Evolutionary conservation across 129 eudicot genomes (phyloP).

Genomic region (Flaveria linearis): DNA sequence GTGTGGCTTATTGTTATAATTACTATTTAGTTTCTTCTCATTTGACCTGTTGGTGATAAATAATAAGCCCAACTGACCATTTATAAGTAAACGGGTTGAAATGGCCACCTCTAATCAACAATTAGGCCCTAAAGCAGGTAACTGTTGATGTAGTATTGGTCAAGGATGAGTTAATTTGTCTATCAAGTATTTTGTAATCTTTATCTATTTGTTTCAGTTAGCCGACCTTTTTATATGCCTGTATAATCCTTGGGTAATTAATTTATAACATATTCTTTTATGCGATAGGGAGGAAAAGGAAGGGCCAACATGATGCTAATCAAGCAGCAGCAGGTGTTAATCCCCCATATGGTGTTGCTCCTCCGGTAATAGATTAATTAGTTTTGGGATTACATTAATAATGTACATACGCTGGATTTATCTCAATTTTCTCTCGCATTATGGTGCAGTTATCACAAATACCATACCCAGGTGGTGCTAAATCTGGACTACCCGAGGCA

Average conservation of each 20-base stretch:
- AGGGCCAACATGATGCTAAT: conserved; percentile 79
- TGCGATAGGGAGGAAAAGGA: conserved; percentile 69
- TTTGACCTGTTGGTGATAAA: no score
- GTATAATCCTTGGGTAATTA: background rate
- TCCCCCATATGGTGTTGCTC: conserved; percentile 75
- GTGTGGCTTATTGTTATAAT: background rate
- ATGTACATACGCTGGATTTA: background rate
- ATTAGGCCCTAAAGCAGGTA: background rate
- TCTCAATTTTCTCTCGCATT: background rate
- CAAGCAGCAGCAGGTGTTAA: conserved; percentile 66
- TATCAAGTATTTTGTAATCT: background rate
- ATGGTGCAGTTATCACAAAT: conserved; percentile 77
- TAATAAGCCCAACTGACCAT: no score
- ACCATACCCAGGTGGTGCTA: conserved; percentile 69
- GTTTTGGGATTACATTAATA: background rate
- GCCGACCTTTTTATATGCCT: background rate
- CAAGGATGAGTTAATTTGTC: background rate
- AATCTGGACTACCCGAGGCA: conserved; percentile 68
- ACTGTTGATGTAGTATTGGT: no score
- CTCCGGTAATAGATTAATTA: conserved; percentile 53
- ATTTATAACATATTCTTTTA: background rate
- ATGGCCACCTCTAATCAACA: background rate
- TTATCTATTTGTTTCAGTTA: background rate
- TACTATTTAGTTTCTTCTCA: background rate
- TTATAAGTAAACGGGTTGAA: background rate